phyloP scores from a whole-genome alignment of 352 stramenopile species.

The Pythium chondricola region DNA sequence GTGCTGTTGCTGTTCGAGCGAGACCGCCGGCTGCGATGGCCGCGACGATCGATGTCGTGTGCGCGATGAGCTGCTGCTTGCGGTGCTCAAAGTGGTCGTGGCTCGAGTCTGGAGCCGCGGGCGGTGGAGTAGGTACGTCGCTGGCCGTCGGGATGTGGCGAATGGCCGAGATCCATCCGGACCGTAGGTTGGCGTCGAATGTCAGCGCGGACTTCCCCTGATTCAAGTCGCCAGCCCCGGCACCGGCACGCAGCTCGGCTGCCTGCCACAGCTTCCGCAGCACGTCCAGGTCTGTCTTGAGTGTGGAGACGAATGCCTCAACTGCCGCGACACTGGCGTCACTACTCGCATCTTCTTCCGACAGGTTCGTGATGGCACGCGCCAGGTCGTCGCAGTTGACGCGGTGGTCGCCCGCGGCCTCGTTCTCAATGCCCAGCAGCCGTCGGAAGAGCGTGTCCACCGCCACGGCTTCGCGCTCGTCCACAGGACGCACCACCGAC shows the following conservation, averaged over 20 bases:
- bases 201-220: constrained; percentile 34
- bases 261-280: constrained; percentile 62
- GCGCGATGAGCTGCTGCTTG: constrained; percentile 19
- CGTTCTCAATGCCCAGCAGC: constrained; percentile 36
- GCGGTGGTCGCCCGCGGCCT: constrained; percentile 28
- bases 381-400: constrained; percentile 70
- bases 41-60: constrained; percentile 48
- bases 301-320: constrained; percentile 29
- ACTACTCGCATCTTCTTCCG: constrained; percentile 10
- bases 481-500: background rate
- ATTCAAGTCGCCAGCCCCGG: constrained; percentile 20
- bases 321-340: constrained; percentile 27
- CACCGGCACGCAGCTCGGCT: constrained; percentile 55
- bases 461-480: background rate
- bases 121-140: constrained; percentile 52
- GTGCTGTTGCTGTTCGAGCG: constrained; percentile 57
- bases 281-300: constrained; percentile 47
- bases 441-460: constrained; percentile 8
- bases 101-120: constrained; percentile 24
- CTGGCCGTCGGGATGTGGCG: constrained; percentile 57
- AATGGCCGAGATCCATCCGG: constrained; percentile 68
- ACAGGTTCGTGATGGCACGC: constrained; percentile 38
- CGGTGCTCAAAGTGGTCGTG: constrained; percentile 11
- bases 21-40: constrained; percentile 61
- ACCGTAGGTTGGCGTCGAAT: constrained; percentile 68